Base-by-base conservation (phyloP, 208 protist species). In the Endotrypanum monterogeii region DNA sequence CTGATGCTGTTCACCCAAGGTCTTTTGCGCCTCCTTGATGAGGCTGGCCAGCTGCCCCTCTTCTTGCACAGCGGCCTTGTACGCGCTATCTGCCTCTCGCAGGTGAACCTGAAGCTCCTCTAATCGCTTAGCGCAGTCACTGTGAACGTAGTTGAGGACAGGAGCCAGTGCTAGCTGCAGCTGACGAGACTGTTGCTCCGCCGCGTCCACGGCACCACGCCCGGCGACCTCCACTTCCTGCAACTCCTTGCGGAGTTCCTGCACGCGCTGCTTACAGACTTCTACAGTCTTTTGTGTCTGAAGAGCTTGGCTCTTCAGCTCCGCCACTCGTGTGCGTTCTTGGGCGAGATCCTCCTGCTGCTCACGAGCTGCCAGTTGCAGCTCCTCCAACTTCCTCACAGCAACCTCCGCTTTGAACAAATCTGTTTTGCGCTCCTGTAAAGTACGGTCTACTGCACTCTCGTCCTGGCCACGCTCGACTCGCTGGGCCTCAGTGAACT, bases 401-500 rank as follows among this genome's bases (percentile, higher is more conserved):
- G 83, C 75, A 16, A 83, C 65, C 71, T 91, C 83, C 1, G 80
- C 60, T 51, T 88, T 76, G 55, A 84, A 83, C 63, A 83, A 63
- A 39, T 74, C 78, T 16, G 76, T 67, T 70, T 78, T 77, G 52
- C 79, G 83, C 50, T 76, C 74, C 61, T 74, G 78, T n/a, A 88
- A 83, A 67, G 82, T 60, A 0, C 71, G 66, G 32, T 82, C 72
- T 37, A 56, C 57, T 1, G 75, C 75, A 28, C 80, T 74, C 35
- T 82, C 76, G 50, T 76, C 81, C 51, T 80, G 81, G 54, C 76
- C 87, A 12, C 86, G 78, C 48, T 93, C 84, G 37, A 79, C 54
- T 25, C 88, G 82, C 74, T 89, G 86, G 18, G 72, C 72, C 76
- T 93, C 89, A 25, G 71, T 86, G 39, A 93, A 87, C 32, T 86